These are phyloP conservation scores for Aureobasidium sp. DNA, from an alignment of 2,329 filamentous ascomycete genomes.

Conservation along the genomic window DNA sequence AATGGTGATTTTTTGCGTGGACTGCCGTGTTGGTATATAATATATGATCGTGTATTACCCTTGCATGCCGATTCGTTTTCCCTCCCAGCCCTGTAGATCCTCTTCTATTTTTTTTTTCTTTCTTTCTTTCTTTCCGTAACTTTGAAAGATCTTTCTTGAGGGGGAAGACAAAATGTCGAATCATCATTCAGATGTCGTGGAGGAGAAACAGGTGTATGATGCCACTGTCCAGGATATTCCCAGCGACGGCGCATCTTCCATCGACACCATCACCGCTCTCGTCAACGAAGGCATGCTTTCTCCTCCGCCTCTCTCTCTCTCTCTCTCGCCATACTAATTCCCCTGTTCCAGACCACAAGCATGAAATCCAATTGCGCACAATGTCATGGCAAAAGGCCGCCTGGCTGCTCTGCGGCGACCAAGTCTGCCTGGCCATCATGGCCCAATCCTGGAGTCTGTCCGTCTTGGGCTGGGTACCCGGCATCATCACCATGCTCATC, in stretches of 20 bases:
- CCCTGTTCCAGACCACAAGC: conserved; percentile 32
- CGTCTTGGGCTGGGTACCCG: conserved; percentile 43
- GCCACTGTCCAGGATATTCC: conserved; percentile 11
- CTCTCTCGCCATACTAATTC: not conserved
- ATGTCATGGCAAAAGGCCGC: conserved; percentile 49
- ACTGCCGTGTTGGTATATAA: not conserved
- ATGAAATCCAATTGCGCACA: conserved; percentile 48
- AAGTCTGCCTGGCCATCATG: conserved; percentile 48
- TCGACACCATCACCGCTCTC: conserved; percentile 23
- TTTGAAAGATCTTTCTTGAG: no score
- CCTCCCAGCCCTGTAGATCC: not conserved
- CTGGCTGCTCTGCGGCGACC: conserved; percentile 43
- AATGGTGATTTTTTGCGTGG: not conserved
- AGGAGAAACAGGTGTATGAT: conserved; percentile 16
- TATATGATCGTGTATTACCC: not conserved
- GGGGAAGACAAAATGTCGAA: not conserved
- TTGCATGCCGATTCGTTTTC: not conserved
- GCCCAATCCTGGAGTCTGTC: conserved; percentile 46
- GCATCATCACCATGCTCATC: conserved; percentile 42
- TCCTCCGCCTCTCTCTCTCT: conserved; percentile 23
- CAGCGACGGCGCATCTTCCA: conserved; percentile 20
- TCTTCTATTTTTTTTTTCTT: not conserved
- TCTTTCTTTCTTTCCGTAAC: no score
- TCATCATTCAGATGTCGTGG: no score
- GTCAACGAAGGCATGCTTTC: conserved; percentile 27